Conservation (phyloP, 257 asterid species). For the Przewalskia tangutica region DNA sequence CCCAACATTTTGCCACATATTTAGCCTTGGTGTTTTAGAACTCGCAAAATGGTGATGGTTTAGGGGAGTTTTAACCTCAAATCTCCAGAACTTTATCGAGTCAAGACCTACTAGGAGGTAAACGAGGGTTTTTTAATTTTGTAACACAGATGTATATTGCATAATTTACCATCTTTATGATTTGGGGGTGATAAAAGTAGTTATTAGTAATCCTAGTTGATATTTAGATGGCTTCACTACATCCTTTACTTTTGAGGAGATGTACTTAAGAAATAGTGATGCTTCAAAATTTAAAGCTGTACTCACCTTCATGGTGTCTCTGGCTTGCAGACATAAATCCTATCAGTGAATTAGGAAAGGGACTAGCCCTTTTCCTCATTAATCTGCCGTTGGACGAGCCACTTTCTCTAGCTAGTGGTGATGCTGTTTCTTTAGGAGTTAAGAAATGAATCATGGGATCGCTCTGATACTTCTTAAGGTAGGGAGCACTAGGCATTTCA, state of each 20-base stretch:
- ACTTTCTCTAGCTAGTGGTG: not conserved
- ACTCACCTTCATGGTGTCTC: constrained; percentile 36
- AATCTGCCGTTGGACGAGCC: constrained; percentile 1
- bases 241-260: not conserved
- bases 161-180: not conserved
- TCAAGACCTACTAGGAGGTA: not conserved
- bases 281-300: not conserved
- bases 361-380: constrained; percentile 17
- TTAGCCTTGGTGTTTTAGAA: no score
- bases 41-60: no score
- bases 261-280: no score
- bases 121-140: not conserved
- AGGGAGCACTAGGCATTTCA: constrained; percentile 18
- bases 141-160: not conserved
- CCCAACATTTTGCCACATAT: no score
- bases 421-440: not conserved
- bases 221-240: not conserved
- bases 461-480: constrained; percentile 50
- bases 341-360: constrained; percentile 50
- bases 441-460: constrained; percentile 33
- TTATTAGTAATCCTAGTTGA: not conserved
- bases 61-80: no score
- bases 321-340: constrained; percentile 51
- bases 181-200: not conserved
- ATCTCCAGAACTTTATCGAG: not conserved